Base-by-base conservation (phyloP, 495 filamentous ascomycete species). In the Tricharina praecox region DNA sequence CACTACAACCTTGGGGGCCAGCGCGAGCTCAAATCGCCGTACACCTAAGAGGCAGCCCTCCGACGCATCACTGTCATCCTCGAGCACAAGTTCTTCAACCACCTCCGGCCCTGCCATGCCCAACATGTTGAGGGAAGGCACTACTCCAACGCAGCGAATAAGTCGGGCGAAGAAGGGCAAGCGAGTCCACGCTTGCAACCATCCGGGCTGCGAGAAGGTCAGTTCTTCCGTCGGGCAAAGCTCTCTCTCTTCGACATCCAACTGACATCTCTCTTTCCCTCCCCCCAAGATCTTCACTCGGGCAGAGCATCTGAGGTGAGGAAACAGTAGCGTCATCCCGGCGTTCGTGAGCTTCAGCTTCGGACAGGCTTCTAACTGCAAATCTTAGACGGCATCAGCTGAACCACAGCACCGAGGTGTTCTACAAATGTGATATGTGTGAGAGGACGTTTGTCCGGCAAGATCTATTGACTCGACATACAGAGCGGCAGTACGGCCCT, bases 141-240 rank as follows among this genome's bases (percentile, higher is more conserved):
- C 55, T 23, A 52, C 55, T 23, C 57, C 57, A 54, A 57, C 58
- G 23, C 57, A 56, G 13, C 37, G 58, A 42, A 45, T 61, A 56
- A 61, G 58, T 30, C 53, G 58, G 39, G 58, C 58, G 48, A 61
- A 61, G 54, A 61, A 61, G 49, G 58, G 58, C 8, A 61, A 61
- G 50, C 50, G 58, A 38, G 58, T 61, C 40, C 58, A 61, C 50
- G 57, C 50, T 30, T 61, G 58, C 39, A 54, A 53, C 50, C 58
- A 61, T 38, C 42, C 35, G 40, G 54, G 58, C 34, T 61, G 58
- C 32, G 58, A 58, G 53, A 61, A 61, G 58, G 58, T 61, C 26
- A 21, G 39, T 37, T 35, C n/a, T n/a, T n/a, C n/a, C n/a, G n/a
- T n/a, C n/a, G n/a, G n/a, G n/a, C n/a, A n/a, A n/a, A n/a, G n/a